Evolutionary conservation across 345 rosid genomes (phyloP), one percentile per base, ranked within the genome.

Genomic region (Carallia brachiata): DNA sequence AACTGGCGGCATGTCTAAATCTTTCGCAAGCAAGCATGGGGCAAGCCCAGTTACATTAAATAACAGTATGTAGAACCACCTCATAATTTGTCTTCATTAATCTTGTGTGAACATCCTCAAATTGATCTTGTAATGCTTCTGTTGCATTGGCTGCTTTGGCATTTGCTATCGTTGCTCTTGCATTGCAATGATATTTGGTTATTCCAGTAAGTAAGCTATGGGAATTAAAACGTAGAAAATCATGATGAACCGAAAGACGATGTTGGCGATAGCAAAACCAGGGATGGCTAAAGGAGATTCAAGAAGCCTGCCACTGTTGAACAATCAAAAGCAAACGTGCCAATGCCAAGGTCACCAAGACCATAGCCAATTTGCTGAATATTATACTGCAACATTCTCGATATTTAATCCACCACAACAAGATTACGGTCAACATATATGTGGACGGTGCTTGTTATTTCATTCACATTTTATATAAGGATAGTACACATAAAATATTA

Each of bases 101-200:
- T 80, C 90, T 86, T 10, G 89, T 81, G 74, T 91, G 97, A 6
- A 91, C 88, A 60, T 91, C 92, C 12, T 71, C 72, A 12, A 71
- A 82, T 39, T 82, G 78, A 28, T 78, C 80, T 19, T 71, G 62
- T 3, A 72, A 72, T 37, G 87, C 53, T 8, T 75, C 74, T 60
- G 70, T 23, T 23, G 23, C 23, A 23, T 23, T 23, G 23, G 18
- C 23, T 32, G 34, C 34, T 32, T 32, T 32, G 34, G 34, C 34
- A 32, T 32, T 23, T 32, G 34, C 0, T 32, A 2, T 4, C 34
- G 4, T 32, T 32, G 34, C 34, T 32, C 34, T 32, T 32, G 34
- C 34, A 32, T 32, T 32, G 34, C 34, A 32, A 32, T 32, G 4
- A 32, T 32, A 32, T 32, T 32, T 32, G 34, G 50, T 84, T 71